Evolutionary conservation across 73 alveolate genomes (phyloP), one percentile per base, ranked within the genome.

Genomic region (Symbiodinium pilosum): DNA sequence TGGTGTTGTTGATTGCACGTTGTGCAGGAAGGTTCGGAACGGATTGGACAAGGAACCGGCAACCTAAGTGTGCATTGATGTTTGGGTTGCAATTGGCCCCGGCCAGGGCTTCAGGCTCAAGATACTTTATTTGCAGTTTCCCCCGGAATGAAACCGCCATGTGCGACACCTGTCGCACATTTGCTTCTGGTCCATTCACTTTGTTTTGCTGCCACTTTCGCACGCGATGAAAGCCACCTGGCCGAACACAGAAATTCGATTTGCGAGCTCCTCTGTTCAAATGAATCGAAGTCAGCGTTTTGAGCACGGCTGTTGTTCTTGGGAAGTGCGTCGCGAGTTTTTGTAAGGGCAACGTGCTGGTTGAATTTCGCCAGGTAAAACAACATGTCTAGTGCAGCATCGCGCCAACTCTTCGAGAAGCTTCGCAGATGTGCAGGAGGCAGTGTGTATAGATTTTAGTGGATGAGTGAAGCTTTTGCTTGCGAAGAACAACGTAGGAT

Each of bases 71-170:
- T n/a, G n/a, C n/a, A n/a, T n/a, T n/a, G n/a, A n/a, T n/a, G n/a
- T n/a, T n/a, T n/a, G n/a, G n/a, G n/a, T n/a, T n/a, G n/a, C n/a
- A n/a, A n/a, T n/a, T n/a, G n/a, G n/a, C n/a, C n/a, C n/a, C n/a
- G n/a, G n/a, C n/a, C n/a, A n/a, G n/a, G n/a, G n/a, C n/a, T n/a
- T n/a, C n/a, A n/a, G n/a, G n/a, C n/a, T n/a, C n/a, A n/a, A n/a
- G n/a, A n/a, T n/a, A n/a, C n/a, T n/a, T n/a, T n/a, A n/a, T n/a
- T n/a, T n/a, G n/a, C 77, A 64, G 28, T 16, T 64, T 64, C 36
- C 77, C 77, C 38, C 38, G 30, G 38, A 47, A 64, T 64, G 77
- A 64, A 64, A 64, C 77, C 77, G 77, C 77, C 77, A 64, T 64
- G 77, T 64, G 77, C 40, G 77, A 12, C 77, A 26, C 16, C 77